These are phyloP conservation scores for Margaritispora aquatica DNA, from an alignment of 495 filamentous ascomycete genomes.

Conservation along the genomic window DNA sequence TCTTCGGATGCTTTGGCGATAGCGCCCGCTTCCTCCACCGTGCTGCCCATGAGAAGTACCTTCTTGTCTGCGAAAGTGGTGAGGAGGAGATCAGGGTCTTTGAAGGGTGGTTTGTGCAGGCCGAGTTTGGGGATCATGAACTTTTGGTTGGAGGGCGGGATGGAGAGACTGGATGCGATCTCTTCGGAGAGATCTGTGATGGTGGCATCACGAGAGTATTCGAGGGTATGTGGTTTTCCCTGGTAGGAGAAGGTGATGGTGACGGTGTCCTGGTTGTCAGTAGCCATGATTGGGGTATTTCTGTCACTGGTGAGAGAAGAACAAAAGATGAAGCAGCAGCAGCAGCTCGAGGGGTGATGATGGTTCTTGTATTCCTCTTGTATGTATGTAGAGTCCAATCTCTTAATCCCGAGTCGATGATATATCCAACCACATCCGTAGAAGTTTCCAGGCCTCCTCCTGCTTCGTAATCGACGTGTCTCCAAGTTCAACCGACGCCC, in stretches of 20 bases:
- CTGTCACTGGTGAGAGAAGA: background rate
- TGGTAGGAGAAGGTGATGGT: constrained; percentile 38
- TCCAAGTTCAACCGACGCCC: too few species aligned
- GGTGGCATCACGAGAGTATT: constrained; percentile 40
- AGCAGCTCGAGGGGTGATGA: too few species aligned
- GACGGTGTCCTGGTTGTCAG: constrained; percentile 20
- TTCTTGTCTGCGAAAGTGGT: constrained; percentile 47
- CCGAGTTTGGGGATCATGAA: constrained; percentile 65
- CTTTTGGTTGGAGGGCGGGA: constrained; percentile 67
- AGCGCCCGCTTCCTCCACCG: constrained; percentile 42
- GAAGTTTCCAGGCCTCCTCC: constrained; percentile 15
- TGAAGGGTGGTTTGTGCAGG: constrained; percentile 60
- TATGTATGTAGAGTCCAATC: background rate
- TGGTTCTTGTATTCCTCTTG: background rate
- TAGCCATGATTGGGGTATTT: background rate
- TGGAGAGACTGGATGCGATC: constrained; percentile 49
- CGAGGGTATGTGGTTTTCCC: constrained; percentile 38
- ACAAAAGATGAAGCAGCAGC: background rate
- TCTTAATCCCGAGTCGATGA: background rate
- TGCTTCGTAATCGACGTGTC: constrained; percentile 16
- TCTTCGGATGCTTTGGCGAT: constrained; percentile 32
- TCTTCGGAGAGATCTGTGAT: constrained; percentile 54
- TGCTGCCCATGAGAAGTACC: constrained; percentile 57
- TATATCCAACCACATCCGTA: background rate
- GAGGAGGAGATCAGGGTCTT: constrained; percentile 44